phyloP scores from a whole-genome alignment of 306 rosid species.

The Cucurbita ficifolia region DNA sequence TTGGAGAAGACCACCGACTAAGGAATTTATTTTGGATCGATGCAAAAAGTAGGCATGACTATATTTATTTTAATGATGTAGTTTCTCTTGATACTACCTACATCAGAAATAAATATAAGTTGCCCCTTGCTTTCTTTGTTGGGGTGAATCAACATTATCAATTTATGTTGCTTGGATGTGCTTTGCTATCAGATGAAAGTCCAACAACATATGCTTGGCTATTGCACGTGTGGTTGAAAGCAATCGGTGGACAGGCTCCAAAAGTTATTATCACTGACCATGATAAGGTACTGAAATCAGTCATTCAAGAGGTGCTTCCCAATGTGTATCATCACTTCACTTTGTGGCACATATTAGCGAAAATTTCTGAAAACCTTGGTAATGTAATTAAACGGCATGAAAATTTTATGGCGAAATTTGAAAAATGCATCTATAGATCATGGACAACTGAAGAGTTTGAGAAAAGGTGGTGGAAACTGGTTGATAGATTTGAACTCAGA shows the following conservation, averaged over 20 bases:
- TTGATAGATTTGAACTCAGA: constrained; percentile 62
- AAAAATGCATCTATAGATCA: constrained; percentile 75
- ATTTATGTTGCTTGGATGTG: constrained; percentile 86
- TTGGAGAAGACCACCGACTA: constrained; percentile 82
- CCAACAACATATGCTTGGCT: constrained; percentile 60
- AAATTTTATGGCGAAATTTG: constrained; percentile 70
- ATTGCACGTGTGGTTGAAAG: constrained; percentile 71
- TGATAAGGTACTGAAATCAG: constrained; percentile 67
- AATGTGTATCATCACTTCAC: constrained; percentile 46
- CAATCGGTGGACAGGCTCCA: constrained; percentile 80
- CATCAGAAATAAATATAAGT: constrained; percentile 70
- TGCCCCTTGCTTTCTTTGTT: constrained; percentile 87
- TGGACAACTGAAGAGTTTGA: constrained; percentile 76
- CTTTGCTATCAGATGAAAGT: constrained; percentile 81
- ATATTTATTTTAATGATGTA: constrained; percentile 62
- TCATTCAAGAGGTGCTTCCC: constrained; percentile 55
- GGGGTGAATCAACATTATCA: constrained; percentile 98
- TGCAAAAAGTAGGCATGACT: constrained; percentile 90
- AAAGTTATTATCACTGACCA: constrained; percentile 73
- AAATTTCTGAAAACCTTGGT: constrained; percentile 70
- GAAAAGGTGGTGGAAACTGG: constrained; percentile 69
- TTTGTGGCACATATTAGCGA: constrained; percentile 81
- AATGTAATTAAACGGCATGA: constrained; percentile 55
- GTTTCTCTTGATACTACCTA: constrained; percentile 82
- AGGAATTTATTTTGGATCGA: constrained; percentile 83